Base-by-base conservation (phyloP, 495 filamentous ascomycete species). In the Physcia stellaris region DNA sequence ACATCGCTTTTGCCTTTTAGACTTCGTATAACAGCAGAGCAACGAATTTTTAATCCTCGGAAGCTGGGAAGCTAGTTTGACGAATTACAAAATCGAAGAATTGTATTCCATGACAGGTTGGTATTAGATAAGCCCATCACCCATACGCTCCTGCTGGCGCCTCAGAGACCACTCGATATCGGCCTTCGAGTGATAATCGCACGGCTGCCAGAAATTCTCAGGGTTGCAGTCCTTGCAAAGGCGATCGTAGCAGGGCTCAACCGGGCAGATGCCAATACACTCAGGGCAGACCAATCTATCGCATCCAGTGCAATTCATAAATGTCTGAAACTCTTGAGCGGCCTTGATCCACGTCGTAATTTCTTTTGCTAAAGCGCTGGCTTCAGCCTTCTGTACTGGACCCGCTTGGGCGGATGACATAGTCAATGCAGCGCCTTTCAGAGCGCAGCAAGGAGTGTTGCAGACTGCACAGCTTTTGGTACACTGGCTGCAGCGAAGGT, bases 291-390 rank as follows among this genome's bases (percentile, higher is more conserved):
- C 29, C 28, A 33, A 13, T n/a, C 12, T 4, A 24, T 9, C 15
- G 39, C 39, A 41, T 32, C 28, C 30, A 11, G 15, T 35, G 39
- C 39, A 41, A 7, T 13, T 15, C 1, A 41, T 35, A 22, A 41
- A 34, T 23, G 30, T 41, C n/a, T 18, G 20, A 12, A 13, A 2
- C 3, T 41, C 39, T 13, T 20, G 20, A 11, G 18, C 16, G 18
- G 21, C 9, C 10, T 4, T 9, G 15, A 20, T 17, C 18, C 18
- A 35, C 13, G 19, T n/a, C 15, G 19, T 12, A n/a, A 41, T 32
- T n/a, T 13, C 15, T 24, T 23, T 16, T n/a, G 18, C 28, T n/a
- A 34, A 19, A 13, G 18, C 28, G 10, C 13, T 26, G 24, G 29
- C 39, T 6, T 23, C 7, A 2, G 3, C 12, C 19, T 34, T 22